These are phyloP conservation scores for Cucurbita argyrosperma DNA, from an alignment of 306 rosid genomes.

Conservation along the genomic window DNA sequence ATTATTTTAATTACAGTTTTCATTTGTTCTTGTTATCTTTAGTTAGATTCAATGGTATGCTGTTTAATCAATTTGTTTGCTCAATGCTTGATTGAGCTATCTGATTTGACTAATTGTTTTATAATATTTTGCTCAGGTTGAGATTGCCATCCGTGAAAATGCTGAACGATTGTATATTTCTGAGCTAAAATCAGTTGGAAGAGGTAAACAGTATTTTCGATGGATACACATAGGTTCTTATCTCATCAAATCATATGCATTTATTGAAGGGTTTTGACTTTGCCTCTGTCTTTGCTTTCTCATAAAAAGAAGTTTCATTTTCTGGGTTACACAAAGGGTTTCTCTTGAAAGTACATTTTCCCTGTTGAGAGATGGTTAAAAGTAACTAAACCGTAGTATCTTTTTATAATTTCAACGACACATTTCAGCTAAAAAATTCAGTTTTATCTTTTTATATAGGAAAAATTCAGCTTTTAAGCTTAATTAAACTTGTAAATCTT, in stretches of 20 bases:
- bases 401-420: background rate
- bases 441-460: no score
- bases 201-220: conserved; percentile 37
- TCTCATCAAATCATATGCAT: background rate
- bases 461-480: background rate
- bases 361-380: background rate
- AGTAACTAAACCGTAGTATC: background rate
- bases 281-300: background rate
- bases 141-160: conserved; percentile 88
- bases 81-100: background rate
- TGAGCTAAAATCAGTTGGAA: conserved; percentile 59
- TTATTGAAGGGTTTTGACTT: background rate
- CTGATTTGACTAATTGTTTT: conserved; percentile 8
- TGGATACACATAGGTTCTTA: background rate
- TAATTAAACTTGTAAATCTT: background rate
- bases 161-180: conserved; percentile 77
- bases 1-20: background rate
- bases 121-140: conserved; percentile 37
- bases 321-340: background rate
- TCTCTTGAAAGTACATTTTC: background rate
- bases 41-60: background rate
- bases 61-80: background rate
- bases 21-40: background rate
- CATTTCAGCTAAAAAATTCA: background rate
- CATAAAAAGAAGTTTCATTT: background rate